A percentile compares a stretch with the other conserved stretches of the same genome.
Evolutionary conservation across 768 basidiomycete species (phyloP).

Genomic region (Trametes sanguinea): DNA sequence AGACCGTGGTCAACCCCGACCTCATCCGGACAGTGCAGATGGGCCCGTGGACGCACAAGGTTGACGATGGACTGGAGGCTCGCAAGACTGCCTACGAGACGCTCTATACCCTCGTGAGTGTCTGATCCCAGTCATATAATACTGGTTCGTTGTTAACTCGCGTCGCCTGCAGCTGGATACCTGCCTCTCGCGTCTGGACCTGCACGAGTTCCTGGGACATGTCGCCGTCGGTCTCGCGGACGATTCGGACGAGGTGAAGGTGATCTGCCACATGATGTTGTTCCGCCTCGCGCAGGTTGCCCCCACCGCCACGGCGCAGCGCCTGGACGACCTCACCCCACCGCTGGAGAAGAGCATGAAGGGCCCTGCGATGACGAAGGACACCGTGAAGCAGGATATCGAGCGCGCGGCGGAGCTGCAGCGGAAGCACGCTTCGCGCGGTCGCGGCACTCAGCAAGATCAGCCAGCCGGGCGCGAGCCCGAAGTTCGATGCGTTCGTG

Average conservation of each 20-base stretch:
- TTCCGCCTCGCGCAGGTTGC: constrained; percentile 88
- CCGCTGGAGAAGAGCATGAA: constrained; percentile 89
- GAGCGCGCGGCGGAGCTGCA: constrained; percentile 90
- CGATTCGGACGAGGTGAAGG: constrained; percentile 95
- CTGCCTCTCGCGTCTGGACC: constrained; percentile 83
- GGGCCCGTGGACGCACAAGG: constrained; percentile 97
- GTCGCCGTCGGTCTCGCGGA: constrained; percentile 85
- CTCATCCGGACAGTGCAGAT: constrained; percentile 91
- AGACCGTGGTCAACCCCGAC: constrained; percentile 76
- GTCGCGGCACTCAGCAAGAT: constrained; percentile 86
- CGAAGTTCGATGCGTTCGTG: constrained; percentile 79
- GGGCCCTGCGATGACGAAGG: constrained; percentile 85
- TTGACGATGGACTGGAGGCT: constrained; percentile 95
- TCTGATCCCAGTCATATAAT: too few species aligned
- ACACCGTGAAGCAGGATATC: constrained; percentile 92
- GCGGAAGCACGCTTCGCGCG: constrained; percentile 85
- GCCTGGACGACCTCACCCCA: constrained; percentile 83
- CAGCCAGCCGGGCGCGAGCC: constrained; percentile 57
- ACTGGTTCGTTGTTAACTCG: too few species aligned
- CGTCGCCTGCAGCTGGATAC: constrained; percentile 71
- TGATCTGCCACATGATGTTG: constrained; percentile 93
- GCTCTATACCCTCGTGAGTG: constrained; percentile 86
- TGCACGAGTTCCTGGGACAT: constrained; percentile 79
- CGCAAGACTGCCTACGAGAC: constrained; percentile 98
- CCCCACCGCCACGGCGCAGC: constrained; percentile 78